phyloP scores from a whole-genome alignment of 2,329 filamentous ascomycete genomes.

The Fusarium sp. region DNA sequence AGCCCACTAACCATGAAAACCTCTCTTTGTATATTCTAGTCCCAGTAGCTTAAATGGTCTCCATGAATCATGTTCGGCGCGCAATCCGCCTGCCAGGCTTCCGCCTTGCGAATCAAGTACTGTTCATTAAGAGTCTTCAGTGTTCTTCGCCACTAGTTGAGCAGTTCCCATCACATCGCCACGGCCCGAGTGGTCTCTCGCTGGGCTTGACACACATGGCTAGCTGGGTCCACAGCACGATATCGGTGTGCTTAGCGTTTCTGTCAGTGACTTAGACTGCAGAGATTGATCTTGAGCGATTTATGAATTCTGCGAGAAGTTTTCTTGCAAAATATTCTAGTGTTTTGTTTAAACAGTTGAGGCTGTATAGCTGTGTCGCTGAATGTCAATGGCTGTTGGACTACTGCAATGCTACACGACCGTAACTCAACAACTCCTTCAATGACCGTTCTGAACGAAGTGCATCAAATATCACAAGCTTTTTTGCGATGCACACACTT shows the following conservation, averaged over 20 bases:
- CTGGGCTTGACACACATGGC: neutral
- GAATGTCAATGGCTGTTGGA: neutral
- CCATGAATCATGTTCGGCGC: slow-evolving; percentile 7
- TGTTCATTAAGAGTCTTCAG: neutral
- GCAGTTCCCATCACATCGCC: neutral
- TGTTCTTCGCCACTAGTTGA: slow-evolving; percentile 5
- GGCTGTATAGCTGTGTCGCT: neutral
- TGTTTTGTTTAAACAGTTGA: neutral
- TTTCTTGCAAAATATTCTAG: neutral
- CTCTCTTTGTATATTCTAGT: neutral
- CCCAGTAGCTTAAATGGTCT: neutral
- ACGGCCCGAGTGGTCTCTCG: slow-evolving; percentile 3
- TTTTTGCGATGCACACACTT: slow-evolving; percentile 28
- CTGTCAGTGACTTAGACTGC: neutral
- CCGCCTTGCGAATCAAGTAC: neutral
- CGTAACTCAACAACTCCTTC: neutral
- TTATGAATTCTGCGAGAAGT: neutral
- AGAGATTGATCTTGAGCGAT: slow-evolving; percentile 12
- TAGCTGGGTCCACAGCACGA: neutral
- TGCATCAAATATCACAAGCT: neutral
- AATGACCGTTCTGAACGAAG: neutral
- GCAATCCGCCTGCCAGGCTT: slow-evolving; percentile 3
- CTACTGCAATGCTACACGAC: neutral
- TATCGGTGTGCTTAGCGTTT: slow-evolving; percentile 4
- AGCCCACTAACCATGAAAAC: neutral